phyloP scores from a whole-genome alignment of 2,329 filamentous ascomycete genomes.

The Talaromyces sp. region DNA sequence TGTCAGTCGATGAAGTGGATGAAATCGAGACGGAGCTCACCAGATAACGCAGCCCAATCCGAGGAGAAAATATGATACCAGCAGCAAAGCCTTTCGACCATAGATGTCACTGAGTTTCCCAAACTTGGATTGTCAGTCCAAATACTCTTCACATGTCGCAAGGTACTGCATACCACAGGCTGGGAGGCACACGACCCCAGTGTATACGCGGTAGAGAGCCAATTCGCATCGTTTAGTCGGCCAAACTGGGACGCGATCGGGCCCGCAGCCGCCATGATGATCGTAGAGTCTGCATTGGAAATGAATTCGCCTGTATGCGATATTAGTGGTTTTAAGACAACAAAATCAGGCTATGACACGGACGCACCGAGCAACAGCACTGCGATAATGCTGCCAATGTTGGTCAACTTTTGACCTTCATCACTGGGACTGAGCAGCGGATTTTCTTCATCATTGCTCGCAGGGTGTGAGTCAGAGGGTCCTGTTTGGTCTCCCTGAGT shows the following conservation, averaged over 20 bases:
- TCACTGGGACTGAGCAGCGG: background rate
- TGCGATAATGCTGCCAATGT: constrained; percentile 27
- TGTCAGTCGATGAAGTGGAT: background rate
- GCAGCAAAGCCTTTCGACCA: constrained; percentile 51
- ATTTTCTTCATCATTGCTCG: constrained; percentile 5
- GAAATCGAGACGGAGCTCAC: constrained; percentile 19
- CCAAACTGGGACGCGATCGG: constrained; percentile 61
- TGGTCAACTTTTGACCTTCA: background rate
- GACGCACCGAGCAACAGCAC: constrained; percentile 30
- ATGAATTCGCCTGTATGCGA: constrained; percentile 57
- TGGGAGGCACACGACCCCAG: constrained; percentile 53
- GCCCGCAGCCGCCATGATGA: constrained; percentile 65
- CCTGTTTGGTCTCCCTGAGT: background rate
- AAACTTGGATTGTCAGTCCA: constrained; percentile 35
- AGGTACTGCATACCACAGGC: constrained; percentile 44
- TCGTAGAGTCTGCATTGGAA: constrained; percentile 60
- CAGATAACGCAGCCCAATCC: constrained; percentile 45
- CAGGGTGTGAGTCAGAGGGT: background rate
- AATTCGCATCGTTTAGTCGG: constrained; percentile 55
- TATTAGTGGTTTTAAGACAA: background rate
- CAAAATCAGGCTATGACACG: background rate
- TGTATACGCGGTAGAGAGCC: constrained; percentile 55
- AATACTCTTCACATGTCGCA: too few relatives aligned
- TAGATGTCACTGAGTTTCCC: constrained; percentile 59
- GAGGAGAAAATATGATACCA: constrained; percentile 52